A percentile compares a stretch with the other conserved stretches of the same genome.
phyloP scores from a whole-genome alignment of 306 rosid species.

The Urtica urens region DNA sequence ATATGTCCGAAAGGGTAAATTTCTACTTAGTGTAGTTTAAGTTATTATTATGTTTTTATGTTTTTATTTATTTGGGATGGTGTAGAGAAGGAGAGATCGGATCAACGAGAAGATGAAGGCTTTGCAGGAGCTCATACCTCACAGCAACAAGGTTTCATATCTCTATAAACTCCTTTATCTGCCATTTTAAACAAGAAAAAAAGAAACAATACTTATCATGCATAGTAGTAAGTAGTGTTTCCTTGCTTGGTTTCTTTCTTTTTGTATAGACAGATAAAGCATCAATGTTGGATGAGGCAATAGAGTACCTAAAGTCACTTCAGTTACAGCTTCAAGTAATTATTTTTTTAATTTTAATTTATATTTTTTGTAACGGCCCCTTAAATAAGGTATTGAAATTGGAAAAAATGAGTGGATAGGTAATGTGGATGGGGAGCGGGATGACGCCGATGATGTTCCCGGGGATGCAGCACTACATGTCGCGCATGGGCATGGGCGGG shows the following conservation, averaged over 20 bases:
- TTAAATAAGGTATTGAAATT: too few species aligned
- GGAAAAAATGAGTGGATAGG: conserved; percentile 18
- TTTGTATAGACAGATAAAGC: conserved; percentile 78
- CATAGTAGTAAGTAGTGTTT: too few species aligned
- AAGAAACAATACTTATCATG: too few species aligned
- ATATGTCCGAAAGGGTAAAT: conserved; percentile 74
- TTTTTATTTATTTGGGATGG: conserved; percentile 1
- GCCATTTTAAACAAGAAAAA: too few species aligned
- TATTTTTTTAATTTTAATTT: not conserved
- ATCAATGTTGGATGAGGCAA: conserved; percentile 80
- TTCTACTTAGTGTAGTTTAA: not conserved
- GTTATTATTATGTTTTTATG: not conserved
- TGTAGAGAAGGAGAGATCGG: conserved; percentile 84
- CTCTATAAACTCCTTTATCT: too few species aligned
- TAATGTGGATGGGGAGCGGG: conserved; percentile 86
- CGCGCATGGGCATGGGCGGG: conserved; percentile 49
- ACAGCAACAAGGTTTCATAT: conserved; percentile 69
- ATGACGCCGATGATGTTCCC: conserved; percentile 77
- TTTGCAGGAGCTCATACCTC: conserved; percentile 84
- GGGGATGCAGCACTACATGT: conserved; percentile 49
- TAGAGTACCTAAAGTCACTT: conserved; percentile 79
- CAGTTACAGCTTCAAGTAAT: conserved; percentile 83
- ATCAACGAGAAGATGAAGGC: conserved; percentile 84
- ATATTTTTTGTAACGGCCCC: too few species aligned
- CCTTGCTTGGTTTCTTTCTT: conserved; percentile 6